Evolutionary conservation across 495 filamentous ascomycete species (phyloP).

Genomic region (Geoglossum glabrum): DNA sequence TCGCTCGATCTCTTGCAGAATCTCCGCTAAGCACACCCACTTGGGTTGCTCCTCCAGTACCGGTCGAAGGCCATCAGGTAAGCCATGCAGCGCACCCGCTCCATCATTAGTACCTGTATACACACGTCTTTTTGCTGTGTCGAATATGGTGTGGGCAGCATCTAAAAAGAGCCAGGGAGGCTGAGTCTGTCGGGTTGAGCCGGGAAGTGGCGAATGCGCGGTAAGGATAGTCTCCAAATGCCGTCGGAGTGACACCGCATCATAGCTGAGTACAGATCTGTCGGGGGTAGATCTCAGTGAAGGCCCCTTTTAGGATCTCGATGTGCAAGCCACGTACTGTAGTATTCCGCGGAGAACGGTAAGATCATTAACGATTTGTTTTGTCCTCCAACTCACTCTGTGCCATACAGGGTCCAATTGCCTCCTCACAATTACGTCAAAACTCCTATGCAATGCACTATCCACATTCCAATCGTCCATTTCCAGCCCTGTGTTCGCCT

Average conservation of each 20-base stretch:
- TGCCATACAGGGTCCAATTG: constrained; percentile 97
- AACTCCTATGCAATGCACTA: constrained; percentile 79
- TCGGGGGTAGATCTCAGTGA: constrained; percentile 10
- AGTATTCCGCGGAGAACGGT: constrained; percentile 72
- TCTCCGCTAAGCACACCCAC: constrained; percentile 69
- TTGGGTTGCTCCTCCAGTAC: constrained; percentile 89
- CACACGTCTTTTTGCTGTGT: constrained; percentile 74
- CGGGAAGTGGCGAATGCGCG: constrained; percentile 71
- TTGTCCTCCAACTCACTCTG: constrained; percentile 82
- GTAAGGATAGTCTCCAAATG: constrained; percentile 89
- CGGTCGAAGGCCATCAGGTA: constrained; percentile 56
- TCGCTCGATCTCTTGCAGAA: constrained; percentile 81
- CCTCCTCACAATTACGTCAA: constrained; percentile 70
- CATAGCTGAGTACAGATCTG: constrained; percentile 57
- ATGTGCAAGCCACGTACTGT: constrained; percentile 26
- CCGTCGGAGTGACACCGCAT: constrained; percentile 79
- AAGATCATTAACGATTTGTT: constrained; percentile 79
- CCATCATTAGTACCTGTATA: constrained; percentile 44
- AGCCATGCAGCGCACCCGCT: constrained; percentile 18
- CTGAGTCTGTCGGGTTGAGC: constrained; percentile 68
- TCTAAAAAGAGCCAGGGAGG: constrained; percentile 95
- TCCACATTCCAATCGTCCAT: constrained; percentile 97
- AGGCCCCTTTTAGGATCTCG: not conserved
- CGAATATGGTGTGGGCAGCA: constrained; percentile 84
- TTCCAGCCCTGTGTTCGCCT: constrained; percentile 70